Conservation (phyloP, 495 filamentous ascomycete genomes). For the Aspergillus leporis region DNA sequence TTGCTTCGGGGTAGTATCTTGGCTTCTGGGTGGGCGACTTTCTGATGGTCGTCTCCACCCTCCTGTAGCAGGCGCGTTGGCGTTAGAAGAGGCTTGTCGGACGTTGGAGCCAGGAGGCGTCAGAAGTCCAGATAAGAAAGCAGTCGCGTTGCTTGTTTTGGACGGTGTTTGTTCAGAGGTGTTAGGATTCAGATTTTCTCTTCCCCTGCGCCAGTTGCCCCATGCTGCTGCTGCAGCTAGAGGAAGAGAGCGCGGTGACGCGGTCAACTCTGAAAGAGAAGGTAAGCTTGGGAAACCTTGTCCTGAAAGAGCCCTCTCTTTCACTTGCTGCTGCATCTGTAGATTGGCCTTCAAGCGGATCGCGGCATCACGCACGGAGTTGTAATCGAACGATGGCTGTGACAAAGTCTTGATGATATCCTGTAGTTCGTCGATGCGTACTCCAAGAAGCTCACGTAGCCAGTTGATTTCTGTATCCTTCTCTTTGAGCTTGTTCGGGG, state of each 20-base stretch:
- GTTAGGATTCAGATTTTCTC: slow-evolving; percentile 46
- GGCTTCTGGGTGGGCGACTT: slow-evolving; percentile 38
- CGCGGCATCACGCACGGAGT: slow-evolving; percentile 80
- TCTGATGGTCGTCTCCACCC: slow-evolving; percentile 41
- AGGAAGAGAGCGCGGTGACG: slow-evolving; percentile 77
- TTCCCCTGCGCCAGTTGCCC: slow-evolving; percentile 77
- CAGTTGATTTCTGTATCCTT: slow-evolving; percentile 92
- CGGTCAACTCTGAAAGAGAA: slow-evolving; percentile 61
- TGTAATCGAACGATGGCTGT: slow-evolving; percentile 69
- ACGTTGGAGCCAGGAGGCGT: slow-evolving; percentile 76
- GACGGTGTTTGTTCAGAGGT: slow-evolving; percentile 63
- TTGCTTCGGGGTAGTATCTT: slow-evolving; percentile 33
- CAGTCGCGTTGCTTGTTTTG: slow-evolving; percentile 51
- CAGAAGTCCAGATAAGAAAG: slow-evolving; percentile 73
- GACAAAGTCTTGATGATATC: slow-evolving; percentile 85
- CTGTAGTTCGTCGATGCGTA: slow-evolving; percentile 85
- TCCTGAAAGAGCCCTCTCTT: slow-evolving; percentile 63
- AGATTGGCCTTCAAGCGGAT: slow-evolving; percentile 92
- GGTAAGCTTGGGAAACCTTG: slow-evolving; percentile 53
- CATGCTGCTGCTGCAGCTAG: slow-evolving; percentile 81
- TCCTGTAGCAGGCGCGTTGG: slow-evolving; percentile 47
- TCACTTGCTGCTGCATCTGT: slow-evolving; percentile 96
- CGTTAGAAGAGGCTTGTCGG: slow-evolving; percentile 51
- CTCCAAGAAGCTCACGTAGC: slow-evolving; percentile 89
- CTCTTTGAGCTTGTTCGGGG: slow-evolving; percentile 78